Base-by-base conservation (phyloP, 192 early-diverging fungal genomes). In the Kickxella alabastrina region DNA sequence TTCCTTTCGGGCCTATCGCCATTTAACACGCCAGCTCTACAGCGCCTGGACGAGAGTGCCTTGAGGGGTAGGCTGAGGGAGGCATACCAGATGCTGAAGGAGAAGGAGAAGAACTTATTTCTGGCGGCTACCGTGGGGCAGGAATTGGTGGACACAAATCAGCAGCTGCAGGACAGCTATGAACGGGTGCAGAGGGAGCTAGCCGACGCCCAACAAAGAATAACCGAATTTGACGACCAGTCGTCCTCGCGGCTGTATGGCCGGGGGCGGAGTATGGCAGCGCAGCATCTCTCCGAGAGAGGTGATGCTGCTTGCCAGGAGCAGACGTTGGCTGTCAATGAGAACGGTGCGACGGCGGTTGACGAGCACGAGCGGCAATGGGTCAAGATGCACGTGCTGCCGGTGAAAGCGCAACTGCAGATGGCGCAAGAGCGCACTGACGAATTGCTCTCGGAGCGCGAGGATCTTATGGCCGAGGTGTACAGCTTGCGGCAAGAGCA, bases 111-210 rank as follows among this genome's bases (percentile, higher is more conserved):
- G 24, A 67, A 63, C 18, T 32, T 75, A 24, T 67, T 75, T 54
- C 38, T 67, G 17, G 71, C 71, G 0, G 71, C 71, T 1, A 67
- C 71, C 3, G 60, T 68, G 3, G 71, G 71, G 3, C 71, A 75
- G 43, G 71, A 75, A 52, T 65, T 75, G 6, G 51, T 75, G 0
- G 65, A 75, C 37, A 50, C 71, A 19, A 75, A 75, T 43, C 64
- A 67, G 43, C 64, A 67, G 39, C 55, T 75, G 22, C 64, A 75
- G 34, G 42, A 59, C 32, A 39, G 38, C 53, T 63, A 63, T 22
- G 52, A 62, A 21, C 13, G 24, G 21, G 37, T 67, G 32, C 59
- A 54, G 34, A 35, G 14, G 7, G 64, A 75, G 43, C 60, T 62
- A 46, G 43, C 49, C 10, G 50, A 52, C 6, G 15, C 53, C 2